Percentiles rank a stretch among this genome's conserved stretches.
phyloP scores from a whole-genome alignment of 2,329 filamentous ascomycete genomes.

The Tolypocladium ovalisporum region DNA sequence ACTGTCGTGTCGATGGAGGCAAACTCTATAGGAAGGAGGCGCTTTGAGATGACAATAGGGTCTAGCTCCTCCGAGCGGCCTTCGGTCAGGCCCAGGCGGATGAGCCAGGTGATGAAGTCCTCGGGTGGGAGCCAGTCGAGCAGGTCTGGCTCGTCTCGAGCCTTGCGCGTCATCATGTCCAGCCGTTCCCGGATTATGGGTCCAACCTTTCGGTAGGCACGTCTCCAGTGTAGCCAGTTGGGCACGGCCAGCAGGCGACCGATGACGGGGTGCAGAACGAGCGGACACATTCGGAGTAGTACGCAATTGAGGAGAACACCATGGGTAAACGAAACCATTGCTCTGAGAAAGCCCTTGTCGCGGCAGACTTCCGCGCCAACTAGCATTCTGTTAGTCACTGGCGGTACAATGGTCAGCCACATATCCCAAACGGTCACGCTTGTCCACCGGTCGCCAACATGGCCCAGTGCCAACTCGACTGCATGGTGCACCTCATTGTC shows the following conservation, averaged over 20 bases:
- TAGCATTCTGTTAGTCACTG: constrained; percentile 31
- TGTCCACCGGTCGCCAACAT: constrained; percentile 23
- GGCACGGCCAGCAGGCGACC: constrained; percentile 31
- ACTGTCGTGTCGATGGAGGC: constrained; percentile 49
- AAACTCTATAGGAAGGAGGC: constrained; percentile 45
- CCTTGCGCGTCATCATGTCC: constrained; percentile 29
- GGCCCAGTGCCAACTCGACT: constrained; percentile 22
- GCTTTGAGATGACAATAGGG: constrained; percentile 35
- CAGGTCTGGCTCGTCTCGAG: constrained; percentile 1
- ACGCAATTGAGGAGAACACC: constrained; percentile 34
- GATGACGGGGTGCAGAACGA: constrained; percentile 36
- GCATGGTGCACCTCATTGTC: constrained; percentile 26
- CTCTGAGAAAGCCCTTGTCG: constrained; percentile 32
- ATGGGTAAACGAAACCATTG: constrained; percentile 37
- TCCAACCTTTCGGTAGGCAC: constrained; percentile 22
- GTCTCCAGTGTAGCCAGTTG: constrained; percentile 36
- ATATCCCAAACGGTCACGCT: constrained; percentile 32
- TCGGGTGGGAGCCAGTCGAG: constrained; percentile 33
- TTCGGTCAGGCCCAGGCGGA: constrained; percentile 37
- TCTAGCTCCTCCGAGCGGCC: constrained; percentile 30
- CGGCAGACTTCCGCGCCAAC: constrained; percentile 26
- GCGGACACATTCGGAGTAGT: constrained; percentile 33
- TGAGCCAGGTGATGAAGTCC: constrained; percentile 47
- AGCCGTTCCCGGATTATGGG: constrained; percentile 39
- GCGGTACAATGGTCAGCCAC: constrained; percentile 29